A percentile compares a stretch with the other conserved stretches of the same genome.
Conservation (phyloP, 208 protist genomes). For the Trichomonas gallinae region DNA sequence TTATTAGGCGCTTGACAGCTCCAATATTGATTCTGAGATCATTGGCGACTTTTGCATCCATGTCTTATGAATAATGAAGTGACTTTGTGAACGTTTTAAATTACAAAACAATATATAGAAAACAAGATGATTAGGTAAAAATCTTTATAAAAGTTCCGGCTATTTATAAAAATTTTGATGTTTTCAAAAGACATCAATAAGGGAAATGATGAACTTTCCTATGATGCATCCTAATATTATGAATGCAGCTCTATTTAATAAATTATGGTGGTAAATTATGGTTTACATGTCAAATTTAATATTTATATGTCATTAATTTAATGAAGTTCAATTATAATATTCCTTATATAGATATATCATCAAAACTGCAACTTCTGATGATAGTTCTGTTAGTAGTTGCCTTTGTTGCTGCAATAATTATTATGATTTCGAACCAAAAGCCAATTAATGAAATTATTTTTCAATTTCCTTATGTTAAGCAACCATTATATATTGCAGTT, state of each 20-base stretch:
- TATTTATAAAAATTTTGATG: not conserved
- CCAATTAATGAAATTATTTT: not conserved
- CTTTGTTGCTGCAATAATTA: not conserved
- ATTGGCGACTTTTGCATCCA: not conserved
- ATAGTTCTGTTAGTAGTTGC: not conserved
- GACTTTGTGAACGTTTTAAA: not conserved
- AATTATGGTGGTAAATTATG: no score
- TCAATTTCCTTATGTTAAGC: not conserved
- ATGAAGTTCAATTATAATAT: no score
- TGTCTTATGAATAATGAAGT: not conserved
- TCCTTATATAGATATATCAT: not conserved
- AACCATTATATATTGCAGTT: not conserved
- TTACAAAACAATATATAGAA: not conserved
- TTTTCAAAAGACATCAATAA: no score
- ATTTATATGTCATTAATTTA: no score
- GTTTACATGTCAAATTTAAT: no score
- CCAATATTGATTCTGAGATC: not conserved
- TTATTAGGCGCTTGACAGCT: not conserved
- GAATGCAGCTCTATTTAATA: no score
- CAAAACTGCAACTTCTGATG: not conserved
- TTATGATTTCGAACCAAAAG: not conserved
- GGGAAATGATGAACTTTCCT: no score
- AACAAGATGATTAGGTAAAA: not conserved
- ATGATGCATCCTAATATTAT: no score
- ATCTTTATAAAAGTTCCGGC: not conserved